Percentiles rank a stretch among this genome's conserved stretches.
phyloP scores from a whole-genome alignment of 2,329 filamentous ascomycete species.

The Biscogniauxia sp. region DNA sequence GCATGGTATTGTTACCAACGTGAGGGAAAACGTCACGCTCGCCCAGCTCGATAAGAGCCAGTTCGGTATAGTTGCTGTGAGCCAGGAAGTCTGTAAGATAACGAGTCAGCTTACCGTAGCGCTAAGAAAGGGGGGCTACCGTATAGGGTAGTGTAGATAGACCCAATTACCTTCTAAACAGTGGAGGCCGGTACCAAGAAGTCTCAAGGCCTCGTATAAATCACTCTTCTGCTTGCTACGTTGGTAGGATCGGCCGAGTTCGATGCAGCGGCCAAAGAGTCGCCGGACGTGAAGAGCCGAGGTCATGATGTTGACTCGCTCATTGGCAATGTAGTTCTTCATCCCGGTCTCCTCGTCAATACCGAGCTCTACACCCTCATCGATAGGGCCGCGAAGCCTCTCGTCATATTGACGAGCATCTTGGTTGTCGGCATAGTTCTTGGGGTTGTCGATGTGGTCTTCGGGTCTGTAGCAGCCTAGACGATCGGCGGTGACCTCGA shows the following conservation, averaged over 20 bases:
- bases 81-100: constrained; percentile 70
- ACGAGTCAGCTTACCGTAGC: constrained; percentile 4
- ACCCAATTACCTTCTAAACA: constrained; percentile 67
- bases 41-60: constrained; percentile 83
- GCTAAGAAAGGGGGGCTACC: neutral
- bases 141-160: neutral
- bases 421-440: constrained; percentile 84
- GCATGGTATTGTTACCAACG: constrained; percentile 70
- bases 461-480: constrained; percentile 79
- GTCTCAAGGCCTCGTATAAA: constrained; percentile 79
- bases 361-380: constrained; percentile 74
- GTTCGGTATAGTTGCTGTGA: constrained; percentile 89
- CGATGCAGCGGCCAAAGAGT: constrained; percentile 71
- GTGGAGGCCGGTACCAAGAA: constrained; percentile 85
- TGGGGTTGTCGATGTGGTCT: constrained; percentile 77
- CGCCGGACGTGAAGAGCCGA: constrained; percentile 74
- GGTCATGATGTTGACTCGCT: constrained; percentile 73
- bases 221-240: constrained; percentile 68
- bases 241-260: constrained; percentile 74
- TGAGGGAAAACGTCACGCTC: constrained; percentile 82
- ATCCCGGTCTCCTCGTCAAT: constrained; percentile 74
- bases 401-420: constrained; percentile 81
- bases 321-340: constrained; percentile 95
- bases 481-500: constrained; percentile 76
- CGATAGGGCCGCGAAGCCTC: constrained; percentile 76